Evolutionary conservation across 75 land plant species (phyloP).

Genomic region (Pinus tabuliformis): DNA sequence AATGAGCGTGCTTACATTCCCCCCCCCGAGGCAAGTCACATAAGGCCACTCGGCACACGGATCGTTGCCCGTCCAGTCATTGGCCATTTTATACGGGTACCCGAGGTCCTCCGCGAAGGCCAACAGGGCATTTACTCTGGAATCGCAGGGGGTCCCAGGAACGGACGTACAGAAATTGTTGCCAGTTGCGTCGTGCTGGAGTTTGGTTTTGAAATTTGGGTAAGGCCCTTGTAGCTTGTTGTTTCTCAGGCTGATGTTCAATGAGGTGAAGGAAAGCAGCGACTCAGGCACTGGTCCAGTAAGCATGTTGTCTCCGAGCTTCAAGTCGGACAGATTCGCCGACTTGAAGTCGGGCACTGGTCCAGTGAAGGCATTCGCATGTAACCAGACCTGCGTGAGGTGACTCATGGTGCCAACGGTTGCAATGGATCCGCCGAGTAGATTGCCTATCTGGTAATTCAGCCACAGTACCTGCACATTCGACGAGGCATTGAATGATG

Average conservation of each 20-base stretch:
- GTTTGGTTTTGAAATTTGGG: slow-evolving; percentile 32
- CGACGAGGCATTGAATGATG: slow-evolving; percentile 22
- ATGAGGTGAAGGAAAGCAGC: slow-evolving; percentile 11
- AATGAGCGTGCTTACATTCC: no score
- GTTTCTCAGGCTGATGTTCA: slow-evolving; percentile 60
- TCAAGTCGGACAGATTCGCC: slow-evolving; percentile 31
- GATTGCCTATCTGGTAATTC: slow-evolving; percentile 46
- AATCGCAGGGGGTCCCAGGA: slow-evolving; percentile 44
- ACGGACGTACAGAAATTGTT: slow-evolving; percentile 51
- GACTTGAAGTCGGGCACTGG: neutral
- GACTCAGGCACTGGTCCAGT: slow-evolving; percentile 54
- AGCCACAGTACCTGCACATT: slow-evolving; percentile 45
- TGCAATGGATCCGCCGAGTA: neutral
- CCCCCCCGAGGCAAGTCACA: slow-evolving; percentile 35
- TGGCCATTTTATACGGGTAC: slow-evolving; percentile 42
- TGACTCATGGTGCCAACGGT: no score
- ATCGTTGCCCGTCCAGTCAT: slow-evolving; percentile 69
- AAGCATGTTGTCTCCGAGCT: slow-evolving; percentile 60
- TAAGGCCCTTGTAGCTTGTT: slow-evolving; percentile 73
- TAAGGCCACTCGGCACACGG: slow-evolving; percentile 65
- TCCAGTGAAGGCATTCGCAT: no score
- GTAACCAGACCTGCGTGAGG: no score
- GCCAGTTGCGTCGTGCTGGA: slow-evolving; percentile 1
- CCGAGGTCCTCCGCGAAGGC: slow-evolving; percentile 24
- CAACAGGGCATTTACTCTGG: slow-evolving; percentile 41